Evolutionary conservation across 805 yeast species (phyloP).

Genomic region (Suhomyces sp.): DNA sequence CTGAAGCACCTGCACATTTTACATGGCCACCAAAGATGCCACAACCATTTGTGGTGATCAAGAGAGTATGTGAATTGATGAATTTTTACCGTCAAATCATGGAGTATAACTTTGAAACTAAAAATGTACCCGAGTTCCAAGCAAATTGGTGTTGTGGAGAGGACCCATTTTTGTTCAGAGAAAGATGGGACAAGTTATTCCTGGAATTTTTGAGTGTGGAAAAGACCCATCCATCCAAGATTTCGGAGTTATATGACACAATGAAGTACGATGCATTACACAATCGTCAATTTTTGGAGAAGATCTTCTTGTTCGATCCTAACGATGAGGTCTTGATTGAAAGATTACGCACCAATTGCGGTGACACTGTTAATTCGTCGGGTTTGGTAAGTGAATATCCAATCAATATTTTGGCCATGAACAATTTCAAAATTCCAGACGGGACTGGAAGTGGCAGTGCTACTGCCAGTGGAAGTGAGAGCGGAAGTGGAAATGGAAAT

Average conservation of each 20-base stretch:
- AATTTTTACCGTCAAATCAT: conserved; percentile 81
- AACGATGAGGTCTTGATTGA: conserved; percentile 36
- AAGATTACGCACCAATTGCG: conserved; percentile 40
- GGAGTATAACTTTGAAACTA: conserved; percentile 72
- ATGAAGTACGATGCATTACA: conserved; percentile 98
- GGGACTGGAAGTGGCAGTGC: conserved; percentile 23
- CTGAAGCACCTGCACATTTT: conserved; percentile 95
- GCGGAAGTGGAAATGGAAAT: conserved; percentile 13
- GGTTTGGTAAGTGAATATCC: conserved; percentile 70
- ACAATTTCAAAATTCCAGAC: conserved; percentile 65
- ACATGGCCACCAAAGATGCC: conserved; percentile 99
- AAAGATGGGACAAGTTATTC: conserved; percentile 96
- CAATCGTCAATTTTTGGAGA: conserved; percentile 83
- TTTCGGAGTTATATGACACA: conserved; percentile 94
- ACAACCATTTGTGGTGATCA: conserved; percentile 91
- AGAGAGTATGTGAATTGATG: conserved; percentile 93
- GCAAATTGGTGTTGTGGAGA: conserved; percentile 95
- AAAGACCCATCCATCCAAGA: conserved; percentile 96
- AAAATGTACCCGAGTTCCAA: conserved; percentile 69
- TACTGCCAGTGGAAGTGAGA: conserved; percentile 15
- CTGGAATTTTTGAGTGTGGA: conserved; percentile 90
- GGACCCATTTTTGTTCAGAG: conserved; percentile 84
- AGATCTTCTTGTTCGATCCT: conserved; percentile 69
- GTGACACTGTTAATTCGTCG: conserved; percentile 46
- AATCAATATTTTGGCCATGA: conserved; percentile 71